Evolutionary conservation across 2,329 filamentous ascomycete species (phyloP).

Genomic region (Xylaria sp.): DNA sequence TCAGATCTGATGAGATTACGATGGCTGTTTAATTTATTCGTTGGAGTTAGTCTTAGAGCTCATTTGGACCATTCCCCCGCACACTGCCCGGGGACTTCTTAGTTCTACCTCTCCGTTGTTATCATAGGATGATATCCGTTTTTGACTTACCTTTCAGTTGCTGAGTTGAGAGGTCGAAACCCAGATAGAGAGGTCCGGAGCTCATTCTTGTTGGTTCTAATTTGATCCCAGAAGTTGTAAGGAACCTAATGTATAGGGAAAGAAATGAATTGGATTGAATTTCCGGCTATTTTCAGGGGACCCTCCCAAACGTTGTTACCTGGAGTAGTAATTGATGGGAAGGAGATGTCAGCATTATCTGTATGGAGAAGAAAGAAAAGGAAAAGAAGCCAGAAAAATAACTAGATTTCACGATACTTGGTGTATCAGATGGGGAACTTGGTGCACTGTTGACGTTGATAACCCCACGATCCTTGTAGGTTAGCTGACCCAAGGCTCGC

Average conservation of each 20-base stretch:
- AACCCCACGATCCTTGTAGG: constrained; percentile 19
- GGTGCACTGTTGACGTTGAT: constrained; percentile 4
- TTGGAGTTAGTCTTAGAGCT: constrained; percentile 16
- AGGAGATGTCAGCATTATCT: constrained; percentile 9
- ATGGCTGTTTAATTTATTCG: constrained; percentile 61
- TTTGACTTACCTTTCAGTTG: constrained; percentile 79
- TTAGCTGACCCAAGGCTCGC: constrained; percentile 16
- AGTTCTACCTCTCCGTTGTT: background rate
- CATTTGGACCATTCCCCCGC: background rate
- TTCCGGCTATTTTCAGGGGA: constrained; percentile 4
- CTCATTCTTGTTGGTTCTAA: constrained; percentile 40
- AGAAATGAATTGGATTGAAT: background rate
- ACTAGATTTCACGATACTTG: constrained; percentile 16
- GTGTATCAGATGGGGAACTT: constrained; percentile 3
- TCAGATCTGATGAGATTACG: constrained; percentile 81
- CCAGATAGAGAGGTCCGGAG: constrained; percentile 75
- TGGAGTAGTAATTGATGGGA: background rate
- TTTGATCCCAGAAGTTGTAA: too few species aligned
- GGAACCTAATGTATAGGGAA: too few species aligned
- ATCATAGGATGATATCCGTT: background rate
- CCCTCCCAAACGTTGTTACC: constrained; percentile 3
- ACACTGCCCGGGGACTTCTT: background rate
- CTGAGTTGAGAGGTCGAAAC: constrained; percentile 95
- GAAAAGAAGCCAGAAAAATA: background rate
- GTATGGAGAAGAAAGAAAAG: background rate